Percentiles rank a stretch among this genome's conserved stretches.
These are phyloP conservation scores for Pyrenophora seminiperda DNA, from an alignment of 2,329 filamentous ascomycete species.

Conservation along the genomic window DNA sequence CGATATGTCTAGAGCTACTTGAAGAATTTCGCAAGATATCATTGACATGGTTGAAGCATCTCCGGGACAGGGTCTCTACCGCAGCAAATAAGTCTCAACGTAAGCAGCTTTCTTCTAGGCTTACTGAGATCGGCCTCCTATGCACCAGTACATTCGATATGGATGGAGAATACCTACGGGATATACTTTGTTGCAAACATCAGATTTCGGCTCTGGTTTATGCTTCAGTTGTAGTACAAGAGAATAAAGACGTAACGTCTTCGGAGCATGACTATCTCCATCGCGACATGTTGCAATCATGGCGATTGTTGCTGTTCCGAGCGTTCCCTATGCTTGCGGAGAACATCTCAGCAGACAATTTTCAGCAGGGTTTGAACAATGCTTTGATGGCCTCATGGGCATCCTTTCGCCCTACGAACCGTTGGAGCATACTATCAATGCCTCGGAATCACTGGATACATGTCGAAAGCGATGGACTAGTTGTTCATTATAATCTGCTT, in stretches of 20 bases:
- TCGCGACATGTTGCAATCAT: conserved; percentile 17
- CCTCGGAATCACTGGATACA: conserved; percentile 32
- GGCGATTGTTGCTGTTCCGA: conserved; percentile 12
- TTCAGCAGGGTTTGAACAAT: not conserved
- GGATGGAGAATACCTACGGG: conserved; percentile 37
- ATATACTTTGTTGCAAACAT: conserved; percentile 30
- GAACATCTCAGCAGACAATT: no score
- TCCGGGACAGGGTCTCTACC: no score
- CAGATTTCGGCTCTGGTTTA: conserved; percentile 16
- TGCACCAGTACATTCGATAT: conserved; percentile 54
- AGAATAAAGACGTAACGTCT: conserved; percentile 5
- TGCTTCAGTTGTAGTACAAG: conserved; percentile 22
- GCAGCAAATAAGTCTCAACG: conserved; percentile 27
- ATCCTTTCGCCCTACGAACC: conserved; percentile 1
- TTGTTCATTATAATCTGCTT: conserved; percentile 56
- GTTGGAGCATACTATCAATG: conserved; percentile 1
- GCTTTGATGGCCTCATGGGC: conserved; percentile 12
- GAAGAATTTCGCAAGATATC: no score
- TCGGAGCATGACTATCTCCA: conserved; percentile 11
- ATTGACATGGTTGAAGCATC: no score
- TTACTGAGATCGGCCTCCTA: conserved; percentile 49
- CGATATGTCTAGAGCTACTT: no score
- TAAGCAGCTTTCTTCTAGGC: conserved; percentile 36
- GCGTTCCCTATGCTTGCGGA: not conserved
- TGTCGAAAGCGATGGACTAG: not conserved